Base-by-base conservation (phyloP, 257 asterid species). In the Fraxinus anomala region DNA sequence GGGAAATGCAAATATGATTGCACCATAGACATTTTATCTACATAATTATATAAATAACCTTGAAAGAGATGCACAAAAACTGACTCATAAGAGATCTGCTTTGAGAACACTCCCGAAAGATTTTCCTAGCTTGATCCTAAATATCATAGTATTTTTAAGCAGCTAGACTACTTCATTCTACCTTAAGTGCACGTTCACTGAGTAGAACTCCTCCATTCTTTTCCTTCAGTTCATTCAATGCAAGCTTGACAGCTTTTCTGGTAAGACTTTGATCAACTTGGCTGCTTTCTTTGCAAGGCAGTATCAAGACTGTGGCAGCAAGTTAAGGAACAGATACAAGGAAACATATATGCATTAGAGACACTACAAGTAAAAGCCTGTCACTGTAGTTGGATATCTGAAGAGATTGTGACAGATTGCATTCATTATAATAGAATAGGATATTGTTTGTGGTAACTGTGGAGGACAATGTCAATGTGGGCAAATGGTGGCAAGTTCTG, bases 121-220 rank as follows among this genome's bases (percentile, higher is more conserved):
- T 36, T 34, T 54, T 14, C 14, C 26, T 39, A 17, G 30, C 28
- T 10, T 37, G 73, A 66, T 59, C 76, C 66, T 73, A 23, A 30
- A 65, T 63, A 24, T 77, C 69, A 26, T 36, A 16, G 76, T 40
- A 30, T 24, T 40, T 42, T 26, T 73, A 31, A 24, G 49, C 21
- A 70, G 72, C 63, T 39, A 40, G n/a, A 47, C 28, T 37, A 81
- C 19, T n/a, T 70, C 40, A 69, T 61, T 40, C 26, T 75, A 93
- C 99, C 97, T 95, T 93, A 67, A 82, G 86, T 44, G 98, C 97
- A 47, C 83, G 98, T 68, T 83, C 89, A 80, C 99, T 92, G 51
- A 90, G 92, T 73, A 95, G 88, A 73, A 87, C 81, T 28, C 97
- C 96, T 37, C 73, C 84, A 67, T 91, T 84, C 73, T 77, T 90